Conservation (phyloP, 2,329 filamentous ascomycete species). For the Pseudocercospora crystallina region DNA sequence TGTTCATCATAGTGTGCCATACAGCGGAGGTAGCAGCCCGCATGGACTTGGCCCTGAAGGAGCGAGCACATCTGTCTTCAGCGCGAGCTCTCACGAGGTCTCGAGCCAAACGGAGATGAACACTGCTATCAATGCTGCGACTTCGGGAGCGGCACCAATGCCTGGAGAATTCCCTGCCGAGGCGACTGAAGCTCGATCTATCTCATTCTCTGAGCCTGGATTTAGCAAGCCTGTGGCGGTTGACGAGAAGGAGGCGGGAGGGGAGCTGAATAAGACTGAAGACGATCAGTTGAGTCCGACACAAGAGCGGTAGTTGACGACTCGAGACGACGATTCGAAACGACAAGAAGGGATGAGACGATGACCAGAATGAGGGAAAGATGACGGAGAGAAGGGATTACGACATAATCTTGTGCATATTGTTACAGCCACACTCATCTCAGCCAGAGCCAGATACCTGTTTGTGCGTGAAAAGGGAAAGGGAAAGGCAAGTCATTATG, state of each 20-base stretch:
- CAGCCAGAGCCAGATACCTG: too few species aligned
- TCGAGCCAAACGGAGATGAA: conserved; percentile 14
- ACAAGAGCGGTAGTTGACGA: background rate
- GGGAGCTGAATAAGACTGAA: conserved; percentile 4
- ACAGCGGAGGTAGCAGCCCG: conserved; percentile 14
- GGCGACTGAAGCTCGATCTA: background rate
- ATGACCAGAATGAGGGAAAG: too few species aligned
- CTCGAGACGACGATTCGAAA: too few species aligned
- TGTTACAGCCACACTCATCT: too few species aligned
- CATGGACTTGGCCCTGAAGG: conserved; percentile 9
- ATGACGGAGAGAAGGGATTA: too few species aligned
- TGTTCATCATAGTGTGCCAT: background rate
- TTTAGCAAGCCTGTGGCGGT: conserved; percentile 13
- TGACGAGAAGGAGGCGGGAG: conserved; percentile 15
- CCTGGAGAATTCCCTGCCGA: conserved; percentile 9
- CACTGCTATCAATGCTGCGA: conserved; percentile 12
- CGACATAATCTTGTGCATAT: too few species aligned
- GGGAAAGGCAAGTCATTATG: too few species aligned
- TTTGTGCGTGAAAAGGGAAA: too few species aligned
- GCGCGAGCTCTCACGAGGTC: background rate
- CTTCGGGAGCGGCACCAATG: conserved; percentile 10
- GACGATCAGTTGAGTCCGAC: conserved; percentile 7
- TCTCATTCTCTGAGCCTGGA: conserved; percentile 9
- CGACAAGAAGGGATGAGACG: too few species aligned
- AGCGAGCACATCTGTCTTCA: conserved; percentile 2